Base-by-base conservation (phyloP, 2,329 filamentous ascomycete genomes). In the Talaromyces sp. region DNA sequence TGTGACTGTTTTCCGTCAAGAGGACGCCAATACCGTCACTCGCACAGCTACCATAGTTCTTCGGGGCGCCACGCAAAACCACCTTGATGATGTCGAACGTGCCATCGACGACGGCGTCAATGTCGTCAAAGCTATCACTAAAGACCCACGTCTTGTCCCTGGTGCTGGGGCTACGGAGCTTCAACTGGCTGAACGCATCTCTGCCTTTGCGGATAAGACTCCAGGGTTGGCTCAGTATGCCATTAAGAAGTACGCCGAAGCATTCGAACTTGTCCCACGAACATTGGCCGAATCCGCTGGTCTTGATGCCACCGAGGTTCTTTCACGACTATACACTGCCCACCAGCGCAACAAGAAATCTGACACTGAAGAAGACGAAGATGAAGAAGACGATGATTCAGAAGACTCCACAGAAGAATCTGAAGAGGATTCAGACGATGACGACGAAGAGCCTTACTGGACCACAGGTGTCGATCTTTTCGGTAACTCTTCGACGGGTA, bases 31-130 rank as follows among this genome's bases (percentile, higher is more conserved):
- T 70, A 91, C 96, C 67, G 84, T 87, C 57, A 97, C 95, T 53
- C 85, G 92, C 69, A 99, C 94, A 53, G 90, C 95, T 19, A 99
- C 94, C 7, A 83, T 99, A 51, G 92, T 99, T 55, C 85, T 99
- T 61, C 87, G 94, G 64, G 94, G 95, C 52, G 94, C 94, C 19
- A 99, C 94, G 5, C 93, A 97, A 77, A 99, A 99, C 80, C 91
- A 97, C 75, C 85, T 99, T 22, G 94, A 99, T 70, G 94, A 99
- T 67, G 84, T 99, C 36, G 94, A 99, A 81, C 88, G 94, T 63
- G 94, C 94, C 53, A 92, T 99, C 58, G 94, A 99, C 68, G 94
- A 99, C 66, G 94, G 94, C 64, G 94, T 99, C 73, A 99, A 97
- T 70, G 95, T 96, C 54, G 89, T 99, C 74, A 99, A 99, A 80